Evolutionary conservation across 2,329 filamentous ascomycete genomes (phyloP), one percentile per base, ranked within the genome.

Genomic region (Alternaria consortialis): DNA sequence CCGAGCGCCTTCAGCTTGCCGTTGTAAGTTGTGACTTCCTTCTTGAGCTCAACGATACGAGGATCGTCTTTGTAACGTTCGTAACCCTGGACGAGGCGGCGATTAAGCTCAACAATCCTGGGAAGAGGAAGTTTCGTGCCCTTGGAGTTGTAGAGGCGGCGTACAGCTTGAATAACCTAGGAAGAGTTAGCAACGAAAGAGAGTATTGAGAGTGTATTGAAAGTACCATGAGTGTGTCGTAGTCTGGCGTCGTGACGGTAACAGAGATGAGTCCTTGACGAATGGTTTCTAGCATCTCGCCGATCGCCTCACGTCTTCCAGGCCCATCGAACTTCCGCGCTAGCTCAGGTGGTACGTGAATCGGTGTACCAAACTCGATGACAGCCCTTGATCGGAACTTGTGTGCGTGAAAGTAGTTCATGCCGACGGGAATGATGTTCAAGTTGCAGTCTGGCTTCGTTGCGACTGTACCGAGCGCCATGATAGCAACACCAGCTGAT

Each of bases 341-440:
- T 34, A 97, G 82, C 72, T 97, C 91, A 20, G 84, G 83, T 0
- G 93, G 91, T 9, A 98, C 89, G 67, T 97, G 91, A 64, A 98
- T 90, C 0, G 95, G 93, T 27, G 88, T 90, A 8, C 95, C 95
- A 72, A 98, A 99, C 76, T 99, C 95, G 62, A 98, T 90, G 5
- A 99, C 94, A 36, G 94, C 95, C 76, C 95, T 88, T 65, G 94
- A 98, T 46, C 94, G 91, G 80, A 99, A 99, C 79, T 98, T 99
- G 85, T 99, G 94, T 0, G 94, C 92, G 80, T 98, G 94, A 81
- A 99, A 99, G 80, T 99, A 99, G 80, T 99, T 99, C 94, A 99
- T 97, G 71, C 94, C 94, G 53, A 95, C 94, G 4, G 95, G 95
- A 25, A 99, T 92, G 71, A 99, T 97, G 80, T 94, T 96, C 63